Conservation (phyloP, 148 eudicot genomes). For the Rhododendron henanense region DNA sequence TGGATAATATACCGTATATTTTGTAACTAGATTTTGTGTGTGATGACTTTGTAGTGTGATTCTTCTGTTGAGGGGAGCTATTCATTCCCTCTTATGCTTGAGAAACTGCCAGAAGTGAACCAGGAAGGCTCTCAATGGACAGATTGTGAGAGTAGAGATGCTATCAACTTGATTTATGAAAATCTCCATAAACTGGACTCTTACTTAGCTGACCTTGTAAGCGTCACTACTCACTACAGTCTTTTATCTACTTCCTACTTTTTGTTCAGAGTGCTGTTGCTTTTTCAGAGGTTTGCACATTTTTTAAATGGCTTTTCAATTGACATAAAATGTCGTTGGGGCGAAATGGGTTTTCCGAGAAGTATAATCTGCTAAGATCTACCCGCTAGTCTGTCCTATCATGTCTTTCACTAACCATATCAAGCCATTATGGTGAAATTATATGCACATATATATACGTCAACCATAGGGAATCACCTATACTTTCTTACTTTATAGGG, state of each 20-base stretch:
- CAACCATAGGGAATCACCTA: background rate
- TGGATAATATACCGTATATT: background rate
- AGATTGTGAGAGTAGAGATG: conserved; percentile 68
- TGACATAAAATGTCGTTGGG: background rate
- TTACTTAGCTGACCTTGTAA: conserved; percentile 62
- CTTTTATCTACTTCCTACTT: background rate
- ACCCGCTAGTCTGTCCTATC: background rate
- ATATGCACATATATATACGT: background rate
- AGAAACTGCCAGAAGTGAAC: conserved; percentile 58
- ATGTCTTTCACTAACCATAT: background rate
- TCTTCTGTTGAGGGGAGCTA: conserved; percentile 52
- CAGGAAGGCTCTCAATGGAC: conserved; percentile 74
- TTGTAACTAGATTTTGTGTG: background rate
- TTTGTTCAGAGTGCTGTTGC: background rate
- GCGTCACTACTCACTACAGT: conserved; percentile 15
- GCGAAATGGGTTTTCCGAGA: background rate
- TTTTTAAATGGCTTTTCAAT: background rate
- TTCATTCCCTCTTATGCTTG: conserved; percentile 47
- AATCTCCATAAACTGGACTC: conserved; percentile 75
- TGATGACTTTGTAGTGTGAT: conserved; percentile 42
- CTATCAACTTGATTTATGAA: conserved; percentile 55
- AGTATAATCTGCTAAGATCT: background rate
- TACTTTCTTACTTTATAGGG: background rate
- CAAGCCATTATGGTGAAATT: background rate
- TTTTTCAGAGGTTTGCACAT: background rate